Evolutionary conservation across 2,329 filamentous ascomycete species (phyloP).

Genomic region (Cryphonectria parasitica): DNA sequence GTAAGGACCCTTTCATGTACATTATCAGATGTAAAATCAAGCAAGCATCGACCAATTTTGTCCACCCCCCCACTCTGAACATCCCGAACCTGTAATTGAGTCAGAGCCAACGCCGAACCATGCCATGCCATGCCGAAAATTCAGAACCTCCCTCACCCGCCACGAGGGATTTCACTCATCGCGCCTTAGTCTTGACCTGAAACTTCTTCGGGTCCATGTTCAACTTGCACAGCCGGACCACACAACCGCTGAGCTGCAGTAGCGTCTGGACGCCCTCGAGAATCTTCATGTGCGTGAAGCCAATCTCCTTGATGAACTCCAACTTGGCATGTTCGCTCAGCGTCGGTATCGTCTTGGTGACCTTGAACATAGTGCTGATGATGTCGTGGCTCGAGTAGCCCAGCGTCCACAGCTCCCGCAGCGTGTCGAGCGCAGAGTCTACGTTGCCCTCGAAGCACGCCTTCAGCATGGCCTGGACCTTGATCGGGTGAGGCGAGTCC

Average conservation of each 20-base stretch:
- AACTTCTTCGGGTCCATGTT: slow-evolving; percentile 95
- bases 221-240: slow-evolving; percentile 88
- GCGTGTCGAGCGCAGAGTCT: slow-evolving; percentile 80
- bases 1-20: slow-evolving; percentile 24
- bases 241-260: slow-evolving; percentile 89
- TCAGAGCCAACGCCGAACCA: slow-evolving; percentile 29
- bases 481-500: slow-evolving; percentile 95
- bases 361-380: slow-evolving; percentile 98
- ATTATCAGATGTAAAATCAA: slow-evolving; percentile 27
- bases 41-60: slow-evolving; percentile 19
- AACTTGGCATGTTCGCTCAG: slow-evolving; percentile 94
- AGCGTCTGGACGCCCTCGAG: slow-evolving; percentile 96
- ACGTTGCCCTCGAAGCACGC: slow-evolving; percentile 92
- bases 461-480: slow-evolving; percentile 98
- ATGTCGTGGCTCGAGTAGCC: slow-evolving; percentile 99
- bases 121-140: slow-evolving; percentile 26
- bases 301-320: slow-evolving; percentile 98
- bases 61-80: slow-evolving; percentile 4
- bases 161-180: slow-evolving; percentile 4
- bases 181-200: slow-evolving; percentile 45
- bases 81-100: slow-evolving; percentile 29
- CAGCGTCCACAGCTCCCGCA: slow-evolving; percentile 91
- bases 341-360: slow-evolving; percentile 92
- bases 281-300: slow-evolving; percentile 98
- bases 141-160: background rate